Percentiles rank a stretch among this genome's conserved stretches.
These are phyloP conservation scores for Tuber microsphaerosporum DNA, from an alignment of 495 filamentous ascomycete species.

Conservation along the genomic window DNA sequence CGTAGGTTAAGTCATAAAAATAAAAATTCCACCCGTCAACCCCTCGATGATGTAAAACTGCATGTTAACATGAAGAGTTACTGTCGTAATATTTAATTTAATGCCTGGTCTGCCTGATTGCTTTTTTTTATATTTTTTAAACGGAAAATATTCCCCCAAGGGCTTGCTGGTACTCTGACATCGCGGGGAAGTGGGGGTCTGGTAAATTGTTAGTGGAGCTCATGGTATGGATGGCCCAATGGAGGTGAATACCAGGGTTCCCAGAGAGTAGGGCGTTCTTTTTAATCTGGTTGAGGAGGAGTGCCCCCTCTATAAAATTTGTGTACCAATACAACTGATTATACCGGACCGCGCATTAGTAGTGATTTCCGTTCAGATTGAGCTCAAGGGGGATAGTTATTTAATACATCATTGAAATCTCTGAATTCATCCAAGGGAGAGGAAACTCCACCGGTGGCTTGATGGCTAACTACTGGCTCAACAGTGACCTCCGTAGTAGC, in stretches of 20 bases:
- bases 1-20: neutral
- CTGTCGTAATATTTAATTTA: neutral
- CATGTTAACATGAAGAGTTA: neutral
- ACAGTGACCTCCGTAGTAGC: neutral
- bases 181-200: neutral
- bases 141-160: neutral
- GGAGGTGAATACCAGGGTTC: neutral
- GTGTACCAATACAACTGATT: neutral
- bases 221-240: neutral
- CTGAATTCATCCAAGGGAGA: neutral
- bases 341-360: neutral
- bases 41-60: neutral
- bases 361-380: neutral
- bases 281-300: neutral
- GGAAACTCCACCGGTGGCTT: neutral
- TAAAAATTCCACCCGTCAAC: neutral
- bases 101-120: neutral
- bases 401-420: neutral
- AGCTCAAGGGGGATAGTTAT: neutral
- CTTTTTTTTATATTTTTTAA: neutral
- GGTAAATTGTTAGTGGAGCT: neutral
- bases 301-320: neutral
- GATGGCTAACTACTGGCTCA: neutral
- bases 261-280: neutral
- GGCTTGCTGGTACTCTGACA: neutral